These are phyloP conservation scores for Suhomyces yuchorum DNA, from an alignment of 1,139 yeast species.

Conservation along the genomic window DNA sequence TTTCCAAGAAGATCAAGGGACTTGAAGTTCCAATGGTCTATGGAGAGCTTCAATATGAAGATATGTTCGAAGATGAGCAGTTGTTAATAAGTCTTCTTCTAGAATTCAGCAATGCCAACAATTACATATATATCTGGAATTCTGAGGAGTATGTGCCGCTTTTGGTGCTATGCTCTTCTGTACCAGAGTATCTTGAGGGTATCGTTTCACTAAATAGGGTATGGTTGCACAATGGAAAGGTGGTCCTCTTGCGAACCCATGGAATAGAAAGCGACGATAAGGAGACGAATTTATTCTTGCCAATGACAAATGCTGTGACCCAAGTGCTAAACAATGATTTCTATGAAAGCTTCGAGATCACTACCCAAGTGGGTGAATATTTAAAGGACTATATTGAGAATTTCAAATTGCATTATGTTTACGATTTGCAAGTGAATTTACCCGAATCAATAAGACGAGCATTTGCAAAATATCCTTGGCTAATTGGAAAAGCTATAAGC, in stretches of 20 bases:
- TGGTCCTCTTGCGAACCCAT: slow-evolving; percentile 23
- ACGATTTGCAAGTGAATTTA: slow-evolving; percentile 12
- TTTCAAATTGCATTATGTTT: slow-evolving; percentile 12
- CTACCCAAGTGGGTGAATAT: slow-evolving; percentile 1
- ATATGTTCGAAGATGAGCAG: slow-evolving; percentile 48
- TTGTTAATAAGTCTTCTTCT: slow-evolving; percentile 43
- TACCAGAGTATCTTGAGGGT: slow-evolving; percentile 45
- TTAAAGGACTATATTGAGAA: slow-evolving; percentile 3
- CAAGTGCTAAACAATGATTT: slow-evolving; percentile 15
- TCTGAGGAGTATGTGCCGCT: slow-evolving; percentile 56
- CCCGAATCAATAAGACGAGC: slow-evolving; percentile 3
- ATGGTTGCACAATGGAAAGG: slow-evolving; percentile 41
- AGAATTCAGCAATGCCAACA: slow-evolving; percentile 29
- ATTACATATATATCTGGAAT: slow-evolving; percentile 53
- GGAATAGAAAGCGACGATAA: slow-evolving; percentile 1
- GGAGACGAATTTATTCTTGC: slow-evolving; percentile 1
- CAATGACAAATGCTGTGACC: slow-evolving; percentile 12
- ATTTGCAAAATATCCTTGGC: slow-evolving; percentile 14
- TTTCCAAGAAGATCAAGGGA: slow-evolving; percentile 3
- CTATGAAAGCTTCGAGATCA: slow-evolving; percentile 5
- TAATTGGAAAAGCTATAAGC: slow-evolving; percentile 12
- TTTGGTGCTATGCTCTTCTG: slow-evolving; percentile 39
- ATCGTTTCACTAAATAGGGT: slow-evolving; percentile 39
- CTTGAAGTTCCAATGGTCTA: slow-evolving; percentile 32
- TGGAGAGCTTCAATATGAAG: slow-evolving; percentile 49